Evolutionary conservation across 2,329 filamentous ascomycete species (phyloP), one percentile per base, ranked within the genome.

Genomic region (Alternaria sp.): DNA sequence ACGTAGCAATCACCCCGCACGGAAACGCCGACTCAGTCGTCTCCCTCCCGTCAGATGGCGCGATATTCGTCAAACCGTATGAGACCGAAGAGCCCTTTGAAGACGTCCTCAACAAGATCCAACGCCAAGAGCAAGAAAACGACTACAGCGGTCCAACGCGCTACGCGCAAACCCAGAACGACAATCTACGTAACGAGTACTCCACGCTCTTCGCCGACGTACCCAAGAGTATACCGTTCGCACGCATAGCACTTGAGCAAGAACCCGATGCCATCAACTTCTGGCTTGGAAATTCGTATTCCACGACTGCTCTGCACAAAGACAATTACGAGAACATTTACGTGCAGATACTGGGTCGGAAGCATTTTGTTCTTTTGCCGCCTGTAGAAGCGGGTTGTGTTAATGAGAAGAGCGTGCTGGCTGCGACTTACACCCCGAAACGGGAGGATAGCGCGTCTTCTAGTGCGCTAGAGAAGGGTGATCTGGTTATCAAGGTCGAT

Each of bases 281-380:
- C 73, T 95, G 92, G 92, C 88, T 96, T 54, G 92, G 92, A 58
- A 80, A 92, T 79, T 87, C 88, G 1, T 84, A 83, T 41, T 92
- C 89, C 25, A 84, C 87, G 1, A 94, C 92, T 0, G 89, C 90
- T 0, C 78, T 94, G 58, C 93, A 96, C 81, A 92, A 91, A 73
- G 93, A 96, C 80, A 92, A 92, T 72, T 95, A 94, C 78, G 92
- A 96, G 78, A 96, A 96, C 76, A 85, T 96, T 0, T 96, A 94
- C 77, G 90, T 93, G 2, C 92, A 95, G 73, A 79, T 95, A 14
- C 78, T 88, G 1, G 93, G 92, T 0, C 81, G 82, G 60, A 96
- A 96, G 76, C 88, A 92, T 69, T 96, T 96, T 70, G 86, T 89
- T 0, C 82, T 96, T 2, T 79, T 96, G 2, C 90, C 92, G n/a